Evolutionary conservation across 805 yeast genomes (phyloP).

Genomic region (Lachancea fermentati): DNA sequence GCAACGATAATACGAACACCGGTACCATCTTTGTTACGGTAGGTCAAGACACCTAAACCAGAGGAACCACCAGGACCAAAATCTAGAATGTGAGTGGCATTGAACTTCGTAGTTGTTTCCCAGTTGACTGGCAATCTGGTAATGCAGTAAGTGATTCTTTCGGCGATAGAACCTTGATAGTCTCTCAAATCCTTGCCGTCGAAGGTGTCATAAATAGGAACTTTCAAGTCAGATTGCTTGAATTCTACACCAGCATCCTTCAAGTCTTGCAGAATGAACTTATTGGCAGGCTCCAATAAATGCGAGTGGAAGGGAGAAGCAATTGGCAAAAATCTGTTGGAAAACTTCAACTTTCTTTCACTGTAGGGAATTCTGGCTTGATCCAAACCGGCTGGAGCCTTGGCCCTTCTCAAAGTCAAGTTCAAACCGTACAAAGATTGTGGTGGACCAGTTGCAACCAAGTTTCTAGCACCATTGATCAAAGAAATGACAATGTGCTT

Average conservation of each 20-base stretch:
- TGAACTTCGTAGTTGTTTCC: constrained; percentile 82
- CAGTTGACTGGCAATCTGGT: constrained; percentile 88
- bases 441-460: constrained; percentile 97
- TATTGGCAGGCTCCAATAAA: constrained; percentile 67
- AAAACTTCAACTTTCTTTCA: constrained; percentile 89
- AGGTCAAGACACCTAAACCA: constrained; percentile 93
- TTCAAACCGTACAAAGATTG: constrained; percentile 95
- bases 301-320: constrained; percentile 96
- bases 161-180: constrained; percentile 47
- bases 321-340: constrained; percentile 91
- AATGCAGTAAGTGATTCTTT: constrained; percentile 75
- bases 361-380: constrained; percentile 92
- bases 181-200: constrained; percentile 74
- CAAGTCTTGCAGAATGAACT: constrained; percentile 61
- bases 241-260: constrained; percentile 53
- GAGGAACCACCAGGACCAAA: constrained; percentile 99
- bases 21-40: constrained; percentile 97
- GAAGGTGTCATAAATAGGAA: constrained; percentile 90
- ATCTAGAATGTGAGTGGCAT: constrained; percentile 85
- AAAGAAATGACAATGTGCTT: constrained; percentile 88
- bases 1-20: constrained; percentile 94
- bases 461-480: constrained; percentile 91
- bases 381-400: constrained; percentile 90
- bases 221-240: constrained; percentile 47
- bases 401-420: constrained; percentile 84